Percentiles rank a stretch among this genome's conserved stretches.
These are phyloP conservation scores for Saccharomycopsis schoenii DNA, from an alignment of 805 yeast species.

Conservation along the genomic window DNA sequence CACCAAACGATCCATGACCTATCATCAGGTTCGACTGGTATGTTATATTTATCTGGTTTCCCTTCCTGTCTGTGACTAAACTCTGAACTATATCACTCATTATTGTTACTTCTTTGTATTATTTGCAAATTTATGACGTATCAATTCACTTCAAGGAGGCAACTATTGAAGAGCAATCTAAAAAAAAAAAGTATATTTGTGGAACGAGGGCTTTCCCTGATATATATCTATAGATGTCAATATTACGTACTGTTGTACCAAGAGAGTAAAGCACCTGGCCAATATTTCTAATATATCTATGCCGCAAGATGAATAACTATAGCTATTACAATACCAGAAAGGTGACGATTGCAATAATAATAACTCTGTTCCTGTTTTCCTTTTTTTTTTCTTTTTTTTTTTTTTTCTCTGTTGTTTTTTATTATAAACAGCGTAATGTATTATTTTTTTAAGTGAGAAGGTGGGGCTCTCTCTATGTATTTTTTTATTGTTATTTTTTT, in stretches of 20 bases:
- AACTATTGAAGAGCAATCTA: background rate
- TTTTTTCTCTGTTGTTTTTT: background rate
- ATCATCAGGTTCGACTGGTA: slow-evolving; percentile 83
- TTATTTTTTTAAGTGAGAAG: background rate
- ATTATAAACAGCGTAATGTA: background rate
- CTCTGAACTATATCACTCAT: background rate
- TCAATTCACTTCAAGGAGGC: background rate
- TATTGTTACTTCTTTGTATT: background rate
- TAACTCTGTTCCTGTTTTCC: background rate
- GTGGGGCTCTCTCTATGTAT: background rate
- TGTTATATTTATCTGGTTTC: slow-evolving; percentile 49
- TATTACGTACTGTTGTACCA: background rate
- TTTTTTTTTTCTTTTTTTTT: background rate
- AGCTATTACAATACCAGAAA: background rate
- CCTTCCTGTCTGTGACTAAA: slow-evolving; percentile 33
- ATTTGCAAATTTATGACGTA: too few relatives aligned
- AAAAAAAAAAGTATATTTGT: background rate
- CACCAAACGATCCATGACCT: slow-evolving; percentile 99
- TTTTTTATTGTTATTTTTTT: background rate
- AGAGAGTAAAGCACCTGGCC: background rate
- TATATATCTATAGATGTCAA: background rate
- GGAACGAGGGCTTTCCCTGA: background rate
- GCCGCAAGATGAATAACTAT: background rate
- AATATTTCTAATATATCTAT: background rate
- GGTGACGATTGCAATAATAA: too few relatives aligned